phyloP scores from a whole-genome alignment of 2,329 filamentous ascomycete genomes.

The Cordyceps fumosorosea region DNA sequence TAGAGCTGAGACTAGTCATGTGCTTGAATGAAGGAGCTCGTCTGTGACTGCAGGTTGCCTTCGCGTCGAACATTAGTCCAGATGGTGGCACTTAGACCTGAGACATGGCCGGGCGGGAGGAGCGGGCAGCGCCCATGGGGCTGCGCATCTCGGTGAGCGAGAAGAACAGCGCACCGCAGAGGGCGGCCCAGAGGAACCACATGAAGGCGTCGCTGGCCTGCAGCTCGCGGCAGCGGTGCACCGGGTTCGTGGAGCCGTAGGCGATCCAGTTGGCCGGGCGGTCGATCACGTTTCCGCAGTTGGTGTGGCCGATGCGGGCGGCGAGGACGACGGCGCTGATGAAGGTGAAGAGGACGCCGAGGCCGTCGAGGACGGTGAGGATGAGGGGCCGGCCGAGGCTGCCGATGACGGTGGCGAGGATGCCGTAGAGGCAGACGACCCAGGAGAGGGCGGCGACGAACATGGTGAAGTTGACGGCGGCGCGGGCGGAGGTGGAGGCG shows the following conservation, averaged over 20 bases:
- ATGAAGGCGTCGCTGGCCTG: slow-evolving; percentile 70
- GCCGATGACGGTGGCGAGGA: slow-evolving; percentile 49
- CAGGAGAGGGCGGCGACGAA: slow-evolving; percentile 63
- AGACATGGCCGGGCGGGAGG: slow-evolving; percentile 46
- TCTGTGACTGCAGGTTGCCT: not conserved
- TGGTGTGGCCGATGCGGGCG: slow-evolving; percentile 60
- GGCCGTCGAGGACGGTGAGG: slow-evolving; percentile 48
- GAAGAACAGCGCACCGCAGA: slow-evolving; percentile 51
- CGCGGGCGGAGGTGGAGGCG: slow-evolving; percentile 34
- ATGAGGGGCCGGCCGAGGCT: slow-evolving; percentile 45
- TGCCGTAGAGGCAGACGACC: slow-evolving; percentile 57
- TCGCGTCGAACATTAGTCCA: not conserved
- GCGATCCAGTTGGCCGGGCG: slow-evolving; percentile 48
- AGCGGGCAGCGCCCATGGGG: slow-evolving; percentile 35
- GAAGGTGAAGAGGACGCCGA: slow-evolving; percentile 62
- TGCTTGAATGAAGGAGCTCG: too few species aligned
- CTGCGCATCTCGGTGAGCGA: slow-evolving; percentile 45
- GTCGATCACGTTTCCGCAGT: slow-evolving; percentile 51
- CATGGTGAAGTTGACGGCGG: slow-evolving; percentile 59
- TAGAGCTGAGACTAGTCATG: not conserved
- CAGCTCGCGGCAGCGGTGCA: slow-evolving; percentile 65
- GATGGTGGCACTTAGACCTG: slow-evolving; percentile 35
- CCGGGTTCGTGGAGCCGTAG: slow-evolving; percentile 51
- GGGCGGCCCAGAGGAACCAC: slow-evolving; percentile 68
- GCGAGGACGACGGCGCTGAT: slow-evolving; percentile 64